phyloP scores from a whole-genome alignment of 176 grass and related monocot species.

The Elaeis guineensis region DNA sequence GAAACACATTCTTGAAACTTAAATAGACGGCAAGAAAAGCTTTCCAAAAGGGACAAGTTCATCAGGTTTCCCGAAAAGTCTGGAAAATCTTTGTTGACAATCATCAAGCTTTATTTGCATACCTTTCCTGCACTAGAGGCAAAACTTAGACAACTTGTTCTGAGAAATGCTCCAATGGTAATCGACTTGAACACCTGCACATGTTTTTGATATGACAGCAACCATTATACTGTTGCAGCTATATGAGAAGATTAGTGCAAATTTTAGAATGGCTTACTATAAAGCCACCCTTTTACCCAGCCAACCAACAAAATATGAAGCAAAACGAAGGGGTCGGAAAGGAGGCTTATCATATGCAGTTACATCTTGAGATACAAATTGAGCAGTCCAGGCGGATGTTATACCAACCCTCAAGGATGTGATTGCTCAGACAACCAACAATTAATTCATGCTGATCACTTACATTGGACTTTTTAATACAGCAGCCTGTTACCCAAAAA shows the following conservation, averaged over 20 bases:
- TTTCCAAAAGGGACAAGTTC: neutral
- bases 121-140: neutral
- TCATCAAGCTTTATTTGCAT: neutral
- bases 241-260: constrained; percentile 4
- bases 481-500: neutral
- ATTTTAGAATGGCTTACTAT: constrained; percentile 1
- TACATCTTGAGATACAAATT: constrained; percentile 27
- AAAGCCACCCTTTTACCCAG: constrained; percentile 6
- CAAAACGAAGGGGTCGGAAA: neutral
- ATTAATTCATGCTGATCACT: constrained; percentile 18
- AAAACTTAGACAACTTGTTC: neutral
- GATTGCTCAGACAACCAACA: constrained; percentile 21
- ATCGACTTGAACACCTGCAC: constrained; percentile 30
- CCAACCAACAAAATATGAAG: constrained; percentile 15
- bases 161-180: constrained; percentile 15
- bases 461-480: constrained; percentile 41
- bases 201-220: constrained; percentile 31
- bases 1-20: too few relatives aligned
- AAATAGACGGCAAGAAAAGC: neutral
- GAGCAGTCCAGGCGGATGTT: constrained; percentile 18
- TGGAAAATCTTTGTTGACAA: too few relatives aligned
- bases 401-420: constrained; percentile 17
- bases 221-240: constrained; percentile 29
- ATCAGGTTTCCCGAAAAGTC: neutral
- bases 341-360: constrained; percentile 17